Base-by-base conservation (phyloP, 495 filamentous ascomycete species). In the Trypethelium eluteriae region DNA sequence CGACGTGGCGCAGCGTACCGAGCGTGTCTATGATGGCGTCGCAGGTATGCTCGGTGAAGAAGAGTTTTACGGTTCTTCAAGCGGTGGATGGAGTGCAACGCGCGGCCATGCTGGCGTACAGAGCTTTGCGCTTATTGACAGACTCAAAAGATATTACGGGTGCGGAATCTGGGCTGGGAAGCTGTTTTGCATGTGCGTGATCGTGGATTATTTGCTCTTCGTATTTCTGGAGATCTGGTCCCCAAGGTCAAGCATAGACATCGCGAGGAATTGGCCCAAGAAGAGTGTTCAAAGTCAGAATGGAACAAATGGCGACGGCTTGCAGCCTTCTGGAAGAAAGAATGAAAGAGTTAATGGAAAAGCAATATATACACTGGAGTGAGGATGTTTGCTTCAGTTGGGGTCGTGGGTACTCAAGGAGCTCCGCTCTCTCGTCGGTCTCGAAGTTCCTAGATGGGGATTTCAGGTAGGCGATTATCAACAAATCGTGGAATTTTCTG, bases 111-210 rank as follows among this genome's bases (percentile, higher is more conserved):
- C 88, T 0, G 85, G 86, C 35, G 84, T 86, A 25, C 88, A 89
- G 70, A 92, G 89, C 74, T 95, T 94, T 76, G 90, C 91, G 1
- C 83, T 98, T 36, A 96, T 98, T 71, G 94, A 98, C 73, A 84
- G 94, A 25, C 75, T 98, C 34, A 98, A 98, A 76, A 79, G 93
- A 36, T 98, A 98, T 72, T 98, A 98, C 73, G 94, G 94, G n/a
- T 98, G 94, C 72, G 94, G 94, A n/a, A 92, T 98, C 47, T 98
- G 94, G 94, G 94, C 94, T 10, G 94, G 94, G 7, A 98, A 98
- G 77, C 77, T 98, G 34, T 98, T 98, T 73, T 96, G 93, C 71
- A 77, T 98, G 2, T 97, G 92, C 67, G 93, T 93, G 16, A 86
- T 97, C 68, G 88, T 98, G 57, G 94, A 98, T 74, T 97, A 93